Evolutionary conservation across 371 early-diverging fungal genomes (phyloP).

Genomic region (Syncephalastrum monosporum): DNA sequence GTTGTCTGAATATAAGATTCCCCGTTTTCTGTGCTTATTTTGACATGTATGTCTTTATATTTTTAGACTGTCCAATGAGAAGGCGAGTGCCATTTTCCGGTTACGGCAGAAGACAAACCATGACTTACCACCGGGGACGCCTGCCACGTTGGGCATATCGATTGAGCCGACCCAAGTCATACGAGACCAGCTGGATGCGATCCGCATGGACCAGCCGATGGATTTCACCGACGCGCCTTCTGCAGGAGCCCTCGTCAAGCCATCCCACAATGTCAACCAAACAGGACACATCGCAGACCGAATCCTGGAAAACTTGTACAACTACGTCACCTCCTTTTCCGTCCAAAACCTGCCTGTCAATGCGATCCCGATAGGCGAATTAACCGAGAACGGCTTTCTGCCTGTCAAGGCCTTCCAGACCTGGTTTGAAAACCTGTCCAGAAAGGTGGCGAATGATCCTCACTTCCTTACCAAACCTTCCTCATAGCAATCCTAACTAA

Average conservation of each 20-base stretch:
- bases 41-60: background rate
- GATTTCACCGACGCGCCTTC: conserved; percentile 2
- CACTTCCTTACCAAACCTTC: conserved; percentile 26
- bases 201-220: conserved; percentile 6
- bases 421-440: conserved; percentile 75
- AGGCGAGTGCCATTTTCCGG: conserved; percentile 86
- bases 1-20: background rate
- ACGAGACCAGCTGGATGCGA: conserved; percentile 47
- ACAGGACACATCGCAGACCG: conserved; percentile 36
- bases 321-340: conserved; percentile 80
- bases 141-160: conserved; percentile 86
- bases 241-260: conserved; percentile 20
- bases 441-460: conserved; percentile 63
- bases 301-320: conserved; percentile 69
- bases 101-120: conserved; percentile 18
- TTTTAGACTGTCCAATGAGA: conserved; percentile 77
- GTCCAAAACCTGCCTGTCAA: conserved; percentile 61
- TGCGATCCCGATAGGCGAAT: conserved; percentile 50
- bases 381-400: conserved; percentile 51
- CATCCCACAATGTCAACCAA: conserved; percentile 29
- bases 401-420: conserved; percentile 81
- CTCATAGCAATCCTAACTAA: conserved; percentile 18
- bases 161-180: conserved; percentile 81
- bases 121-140: conserved; percentile 23
- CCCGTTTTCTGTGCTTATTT: background rate